Conservation (phyloP, 139 green algal species). For the Chlorella ohadii region DNA sequence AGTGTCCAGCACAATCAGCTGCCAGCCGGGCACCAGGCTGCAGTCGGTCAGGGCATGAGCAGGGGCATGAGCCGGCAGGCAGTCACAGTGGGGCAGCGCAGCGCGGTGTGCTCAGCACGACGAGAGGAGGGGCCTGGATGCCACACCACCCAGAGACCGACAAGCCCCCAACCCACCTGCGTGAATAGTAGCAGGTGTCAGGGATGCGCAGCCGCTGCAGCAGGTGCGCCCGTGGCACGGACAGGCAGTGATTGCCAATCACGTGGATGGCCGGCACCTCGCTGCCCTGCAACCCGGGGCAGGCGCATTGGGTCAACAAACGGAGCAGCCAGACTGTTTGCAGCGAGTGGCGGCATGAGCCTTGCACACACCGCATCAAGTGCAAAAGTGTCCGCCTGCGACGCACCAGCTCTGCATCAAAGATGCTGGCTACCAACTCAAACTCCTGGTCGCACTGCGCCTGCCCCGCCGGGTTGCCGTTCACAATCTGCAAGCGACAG, state of each 20-base stretch:
- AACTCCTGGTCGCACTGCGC: slow-evolving; percentile 35
- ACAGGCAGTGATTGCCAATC: slow-evolving; percentile 80
- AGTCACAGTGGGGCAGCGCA: too few relatives aligned
- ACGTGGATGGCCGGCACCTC: slow-evolving; percentile 55
- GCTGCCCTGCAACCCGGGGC: slow-evolving; percentile 21
- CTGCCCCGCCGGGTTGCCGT: slow-evolving; percentile 56
- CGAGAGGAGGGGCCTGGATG: too few relatives aligned
- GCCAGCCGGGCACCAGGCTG: slow-evolving; percentile 58
- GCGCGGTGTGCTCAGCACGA: too few relatives aligned
- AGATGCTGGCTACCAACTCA: slow-evolving; percentile 27
- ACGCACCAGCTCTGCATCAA: slow-evolving; percentile 28
- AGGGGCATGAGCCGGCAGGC: too few relatives aligned
- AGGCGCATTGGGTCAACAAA: not conserved
- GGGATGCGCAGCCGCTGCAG: slow-evolving; percentile 54
- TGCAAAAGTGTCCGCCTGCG: not conserved
- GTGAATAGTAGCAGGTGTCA: slow-evolving; percentile 54
- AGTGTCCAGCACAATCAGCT: slow-evolving; percentile 77
- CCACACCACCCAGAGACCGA: too few relatives aligned
- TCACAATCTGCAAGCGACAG: slow-evolving; percentile 63
- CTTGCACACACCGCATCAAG: not conserved
- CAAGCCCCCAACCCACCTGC: not conserved
- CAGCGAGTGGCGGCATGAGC: too few relatives aligned
- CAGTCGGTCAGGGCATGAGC: not conserved
- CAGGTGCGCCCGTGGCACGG: slow-evolving; percentile 40
- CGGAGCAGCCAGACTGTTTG: too few relatives aligned